Percentiles rank a stretch among this genome's conserved stretches.
Evolutionary conservation across 495 filamentous ascomycete genomes (phyloP).

Genomic region (Trichoderma gamsii): DNA sequence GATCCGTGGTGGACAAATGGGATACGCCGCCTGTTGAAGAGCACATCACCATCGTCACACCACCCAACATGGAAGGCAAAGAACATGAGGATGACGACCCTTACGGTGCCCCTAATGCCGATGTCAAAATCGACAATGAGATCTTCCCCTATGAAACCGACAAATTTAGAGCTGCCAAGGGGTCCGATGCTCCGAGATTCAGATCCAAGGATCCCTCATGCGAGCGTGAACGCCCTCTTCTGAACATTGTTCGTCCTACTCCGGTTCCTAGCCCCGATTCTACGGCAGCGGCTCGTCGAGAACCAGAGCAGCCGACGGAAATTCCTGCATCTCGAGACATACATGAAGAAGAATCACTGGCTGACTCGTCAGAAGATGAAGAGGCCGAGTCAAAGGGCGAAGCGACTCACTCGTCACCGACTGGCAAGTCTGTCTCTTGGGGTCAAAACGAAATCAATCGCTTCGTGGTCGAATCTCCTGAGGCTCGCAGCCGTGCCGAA

Average conservation of each 20-base stretch:
- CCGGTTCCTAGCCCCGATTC: slow-evolving; percentile 11
- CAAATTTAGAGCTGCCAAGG: slow-evolving; percentile 23
- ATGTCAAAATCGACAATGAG: slow-evolving; percentile 47
- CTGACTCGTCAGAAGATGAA: slow-evolving; percentile 5
- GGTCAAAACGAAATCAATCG: slow-evolving; percentile 56
- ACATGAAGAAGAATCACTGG: neutral
- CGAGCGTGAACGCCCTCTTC: slow-evolving; percentile 44
- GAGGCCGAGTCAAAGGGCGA: slow-evolving; percentile 22
- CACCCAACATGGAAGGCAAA: slow-evolving; percentile 45
- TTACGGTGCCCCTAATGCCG: slow-evolving; percentile 50
- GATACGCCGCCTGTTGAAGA: slow-evolving; percentile 29
- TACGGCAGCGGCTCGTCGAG: slow-evolving; percentile 23
- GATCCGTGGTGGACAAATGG: slow-evolving; percentile 47
- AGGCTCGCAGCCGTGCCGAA: slow-evolving; percentile 25
- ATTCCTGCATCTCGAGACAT: slow-evolving; percentile 17
- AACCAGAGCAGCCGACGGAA: slow-evolving; percentile 26
- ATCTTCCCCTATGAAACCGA: slow-evolving; percentile 34
- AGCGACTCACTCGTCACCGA: slow-evolving; percentile 25
- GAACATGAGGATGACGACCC: slow-evolving; percentile 36
- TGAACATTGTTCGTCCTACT: slow-evolving; percentile 49
- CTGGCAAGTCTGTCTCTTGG: slow-evolving; percentile 51
- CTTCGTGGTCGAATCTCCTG: slow-evolving; percentile 53
- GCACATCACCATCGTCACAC: slow-evolving; percentile 36
- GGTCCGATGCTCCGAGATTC: slow-evolving; percentile 27
- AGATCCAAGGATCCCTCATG: slow-evolving; percentile 40